Percentiles rank a stretch among this genome's conserved stretches.
These are phyloP conservation scores for Atkinsonella texensis DNA, from an alignment of 2,329 filamentous ascomycete species.

Conservation along the genomic window DNA sequence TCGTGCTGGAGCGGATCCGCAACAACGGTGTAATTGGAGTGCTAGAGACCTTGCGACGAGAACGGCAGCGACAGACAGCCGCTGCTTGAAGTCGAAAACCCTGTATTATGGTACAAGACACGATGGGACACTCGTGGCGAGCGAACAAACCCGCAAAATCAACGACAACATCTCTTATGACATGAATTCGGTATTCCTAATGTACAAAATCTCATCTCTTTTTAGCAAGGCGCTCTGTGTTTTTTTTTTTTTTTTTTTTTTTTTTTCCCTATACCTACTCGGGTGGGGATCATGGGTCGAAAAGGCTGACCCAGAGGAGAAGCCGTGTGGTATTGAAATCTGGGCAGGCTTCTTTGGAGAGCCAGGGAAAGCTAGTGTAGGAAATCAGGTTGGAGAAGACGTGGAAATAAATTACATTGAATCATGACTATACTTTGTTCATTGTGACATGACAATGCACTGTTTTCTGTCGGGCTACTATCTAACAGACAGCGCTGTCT, in stretches of 20 bases:
- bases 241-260: conserved; percentile 11
- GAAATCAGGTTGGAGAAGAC: background rate
- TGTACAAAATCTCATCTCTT: conserved; percentile 20
- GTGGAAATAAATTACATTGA: background rate
- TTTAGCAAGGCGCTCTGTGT: conserved; percentile 25
- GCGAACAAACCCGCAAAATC: background rate
- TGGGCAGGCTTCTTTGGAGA: background rate
- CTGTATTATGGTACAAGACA: conserved; percentile 4
- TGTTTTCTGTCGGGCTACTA: too few species aligned
- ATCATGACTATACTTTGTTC: too few species aligned
- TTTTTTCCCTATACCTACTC: background rate
- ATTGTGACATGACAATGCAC: too few species aligned
- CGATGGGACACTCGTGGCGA: background rate
- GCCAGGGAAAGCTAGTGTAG: background rate
- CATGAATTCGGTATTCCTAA: conserved; percentile 14
- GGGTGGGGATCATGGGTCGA: background rate
- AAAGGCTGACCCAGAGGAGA: background rate
- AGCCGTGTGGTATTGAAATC: background rate
- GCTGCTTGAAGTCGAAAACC: conserved; percentile 6
- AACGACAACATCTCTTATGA: conserved; percentile 6
- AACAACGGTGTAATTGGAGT: conserved; percentile 47
- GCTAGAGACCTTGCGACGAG: conserved; percentile 40
- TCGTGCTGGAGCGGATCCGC: conserved; percentile 60
- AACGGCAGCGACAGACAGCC: conserved; percentile 22
- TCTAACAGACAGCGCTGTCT: too few species aligned